These are phyloP conservation scores for Mycena sanguinolenta DNA, from an alignment of 768 basidiomycete species.

Conservation along the genomic window DNA sequence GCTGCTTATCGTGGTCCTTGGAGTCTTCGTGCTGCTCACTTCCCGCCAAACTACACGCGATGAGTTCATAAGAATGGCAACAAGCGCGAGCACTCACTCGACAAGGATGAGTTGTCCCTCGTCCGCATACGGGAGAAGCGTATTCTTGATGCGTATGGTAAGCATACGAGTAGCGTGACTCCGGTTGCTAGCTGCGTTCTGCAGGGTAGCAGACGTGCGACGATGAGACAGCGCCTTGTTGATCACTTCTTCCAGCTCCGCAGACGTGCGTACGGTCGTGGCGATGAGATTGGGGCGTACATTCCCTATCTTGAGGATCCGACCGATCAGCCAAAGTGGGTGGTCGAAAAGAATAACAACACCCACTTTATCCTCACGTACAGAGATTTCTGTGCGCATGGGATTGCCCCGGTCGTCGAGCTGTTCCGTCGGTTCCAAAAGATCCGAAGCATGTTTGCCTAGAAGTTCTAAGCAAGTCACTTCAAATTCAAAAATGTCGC, in stretches of 20 bases:
- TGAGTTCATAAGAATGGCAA: too few species aligned
- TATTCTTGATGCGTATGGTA: constrained; percentile 49
- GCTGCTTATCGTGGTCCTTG: constrained; percentile 51
- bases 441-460: constrained; percentile 47
- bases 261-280: constrained; percentile 44
- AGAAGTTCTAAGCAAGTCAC: constrained; percentile 52
- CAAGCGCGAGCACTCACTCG: constrained; percentile 42
- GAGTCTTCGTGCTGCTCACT: constrained; percentile 53
- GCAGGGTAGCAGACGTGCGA: constrained; percentile 46
- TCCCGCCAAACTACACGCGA: constrained; percentile 47
- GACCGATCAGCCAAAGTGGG: neutral
- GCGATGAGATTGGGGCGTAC: constrained; percentile 46
- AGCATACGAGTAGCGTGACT: constrained; percentile 52
- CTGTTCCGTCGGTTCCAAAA: constrained; percentile 41
- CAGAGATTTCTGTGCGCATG: constrained; percentile 43
- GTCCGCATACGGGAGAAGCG: constrained; percentile 48
- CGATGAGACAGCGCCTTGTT: constrained; percentile 43
- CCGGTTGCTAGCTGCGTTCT: constrained; percentile 49
- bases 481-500: constrained; percentile 46
- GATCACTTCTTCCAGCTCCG: constrained; percentile 49
- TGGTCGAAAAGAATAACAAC: neutral
- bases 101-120: constrained; percentile 52
- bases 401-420: constrained; percentile 44
- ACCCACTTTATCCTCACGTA: constrained; percentile 49
- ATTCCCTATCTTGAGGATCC: constrained; percentile 38